These are phyloP conservation scores for Macadamia integrifolia DNA, from an alignment of 164 flowering plant genomes.

Conservation along the genomic window DNA sequence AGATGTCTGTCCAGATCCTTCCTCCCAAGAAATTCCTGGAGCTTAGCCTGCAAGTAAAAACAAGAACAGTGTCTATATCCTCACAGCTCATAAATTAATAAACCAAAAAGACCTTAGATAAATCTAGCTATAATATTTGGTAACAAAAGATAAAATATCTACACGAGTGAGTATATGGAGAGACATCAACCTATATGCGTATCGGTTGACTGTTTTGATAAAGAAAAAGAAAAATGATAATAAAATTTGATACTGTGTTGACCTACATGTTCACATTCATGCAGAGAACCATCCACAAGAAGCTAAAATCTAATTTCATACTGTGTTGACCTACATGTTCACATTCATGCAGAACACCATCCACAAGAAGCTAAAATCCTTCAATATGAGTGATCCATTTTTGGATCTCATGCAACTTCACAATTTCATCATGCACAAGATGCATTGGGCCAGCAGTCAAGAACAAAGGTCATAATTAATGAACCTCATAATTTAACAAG, in stretches of 20 bases:
- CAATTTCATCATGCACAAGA: too few species aligned
- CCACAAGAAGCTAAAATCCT: not conserved
- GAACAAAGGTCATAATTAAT: not conserved
- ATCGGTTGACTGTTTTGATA: too few species aligned
- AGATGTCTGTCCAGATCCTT: conserved; percentile 84
- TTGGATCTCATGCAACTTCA: too few species aligned
- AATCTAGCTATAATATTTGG: too few species aligned
- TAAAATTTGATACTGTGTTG: not conserved
- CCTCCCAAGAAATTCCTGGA: conserved; percentile 90
- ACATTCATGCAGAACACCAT: not conserved
- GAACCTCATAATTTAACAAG: not conserved
- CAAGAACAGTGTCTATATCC: conserved; percentile 3
- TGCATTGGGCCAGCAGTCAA: too few species aligned
- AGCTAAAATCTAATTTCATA: not conserved
- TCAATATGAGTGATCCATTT: not conserved
- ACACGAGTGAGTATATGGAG: too few species aligned
- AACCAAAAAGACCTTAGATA: too few species aligned
- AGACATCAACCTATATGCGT: too few species aligned
- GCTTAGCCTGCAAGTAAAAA: conserved; percentile 55
- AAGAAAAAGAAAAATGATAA: too few species aligned
- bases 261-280: not conserved
- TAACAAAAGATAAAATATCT: too few species aligned
- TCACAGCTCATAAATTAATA: not conserved
- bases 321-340: not conserved
- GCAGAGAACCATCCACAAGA: not conserved